Evolutionary conservation across 352 stramenopile genomes (phyloP), one percentile per base, ranked within the genome.

Genomic region (Thalassiosira livingstoniorum): DNA sequence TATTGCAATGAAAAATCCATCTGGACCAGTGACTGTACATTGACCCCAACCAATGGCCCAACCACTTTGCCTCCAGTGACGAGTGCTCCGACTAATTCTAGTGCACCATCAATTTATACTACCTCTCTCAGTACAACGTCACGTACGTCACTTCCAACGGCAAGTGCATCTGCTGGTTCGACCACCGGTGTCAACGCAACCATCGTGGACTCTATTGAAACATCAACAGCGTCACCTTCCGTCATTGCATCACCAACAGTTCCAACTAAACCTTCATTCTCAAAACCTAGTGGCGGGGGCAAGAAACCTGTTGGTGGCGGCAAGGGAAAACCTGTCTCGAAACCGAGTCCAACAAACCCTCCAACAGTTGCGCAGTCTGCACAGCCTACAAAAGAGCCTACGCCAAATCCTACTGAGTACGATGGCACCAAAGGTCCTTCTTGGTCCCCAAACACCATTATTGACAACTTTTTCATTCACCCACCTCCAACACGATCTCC

Each of bases 1-100:
- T 82, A 82, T 27, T 82, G 75, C 37, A 82, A 58, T 23, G 65
- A 71, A 21, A 76, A 47, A n/a, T 53, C 65, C 0, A 77, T 64
- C 23, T 82, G 75, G 75, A 73, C 75, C 4, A 61, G 25, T 47
- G 65, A 77, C 2, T 82, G 75, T 45, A 21, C 11, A 42, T 0
- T 35, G 2, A 25, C 53, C 13, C 45, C 65, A 37, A 74, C 65
- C 7, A 2, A 29, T 11, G 37, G 7, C 13, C 64, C 47, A 54
- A 34, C 42, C 18, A 23, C 55, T 55, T 0, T 11, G 35, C 21
- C 47, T 47, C 7, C 21, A 39, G 23, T 32, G 15, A 43, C 51
- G 2, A 51, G 15, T 54, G 21, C 47, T 11, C 47, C 47, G 47
- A 29, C 47, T 29, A 29, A 58, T 29, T 58, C 47, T 58, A 25